Conservation (phyloP, 768 basidiomycete species). For the Rhizopogon roseolus region DNA sequence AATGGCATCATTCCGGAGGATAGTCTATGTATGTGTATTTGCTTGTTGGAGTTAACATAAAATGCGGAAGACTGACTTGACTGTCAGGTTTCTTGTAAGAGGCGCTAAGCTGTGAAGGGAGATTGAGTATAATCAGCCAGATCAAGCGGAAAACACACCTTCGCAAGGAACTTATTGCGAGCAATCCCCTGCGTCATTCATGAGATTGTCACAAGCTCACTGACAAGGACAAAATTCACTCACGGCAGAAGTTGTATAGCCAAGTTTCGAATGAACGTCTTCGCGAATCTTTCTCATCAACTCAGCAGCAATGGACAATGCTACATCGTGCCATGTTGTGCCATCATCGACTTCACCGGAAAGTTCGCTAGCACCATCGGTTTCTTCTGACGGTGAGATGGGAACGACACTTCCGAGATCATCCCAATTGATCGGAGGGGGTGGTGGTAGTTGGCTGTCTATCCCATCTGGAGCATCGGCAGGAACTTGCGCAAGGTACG, state of each 20-base stretch:
- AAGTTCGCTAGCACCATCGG: constrained; percentile 12
- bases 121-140: background rate
- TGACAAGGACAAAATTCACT: constrained; percentile 19
- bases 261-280: constrained; percentile 63
- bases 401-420: constrained; percentile 61
- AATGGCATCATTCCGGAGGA: constrained; percentile 79
- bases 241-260: constrained; percentile 94
- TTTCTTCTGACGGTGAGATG: constrained; percentile 29
- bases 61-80: constrained; percentile 48
- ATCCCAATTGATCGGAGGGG: constrained; percentile 62
- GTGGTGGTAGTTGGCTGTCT: constrained; percentile 75
- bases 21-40: constrained; percentile 46
- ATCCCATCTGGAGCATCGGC: constrained; percentile 60
- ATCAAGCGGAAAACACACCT: constrained; percentile 42
- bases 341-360: constrained; percentile 26
- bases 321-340: constrained; percentile 88
- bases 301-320: constrained; percentile 83
- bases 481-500: constrained; percentile 71
- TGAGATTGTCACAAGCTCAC: background rate
- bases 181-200: constrained; percentile 64
- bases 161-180: constrained; percentile 92
- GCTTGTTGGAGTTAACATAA: background rate
- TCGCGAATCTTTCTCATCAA: constrained; percentile 72
- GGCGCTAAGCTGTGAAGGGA: constrained; percentile 60
- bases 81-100: constrained; percentile 89